Conservation (phyloP, 805 yeast species). For the Aciculoconidium aculeatum region DNA sequence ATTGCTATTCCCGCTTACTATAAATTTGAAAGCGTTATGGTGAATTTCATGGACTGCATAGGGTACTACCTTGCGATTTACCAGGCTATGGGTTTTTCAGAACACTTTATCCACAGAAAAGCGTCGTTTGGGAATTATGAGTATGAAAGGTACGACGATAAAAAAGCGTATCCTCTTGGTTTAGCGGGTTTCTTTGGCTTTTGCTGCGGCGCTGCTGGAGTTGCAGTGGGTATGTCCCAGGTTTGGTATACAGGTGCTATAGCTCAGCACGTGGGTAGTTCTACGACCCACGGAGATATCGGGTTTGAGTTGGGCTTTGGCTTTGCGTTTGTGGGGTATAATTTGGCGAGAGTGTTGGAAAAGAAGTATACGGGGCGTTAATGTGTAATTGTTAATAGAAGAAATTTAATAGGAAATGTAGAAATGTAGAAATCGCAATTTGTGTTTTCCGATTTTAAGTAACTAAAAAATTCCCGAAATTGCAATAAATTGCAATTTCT, state of each 20-base stretch:
- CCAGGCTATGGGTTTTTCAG: slow-evolving; percentile 67
- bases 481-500: too few relatives aligned
- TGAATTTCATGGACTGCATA: slow-evolving; percentile 84
- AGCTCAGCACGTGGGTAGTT: slow-evolving; percentile 58
- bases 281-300: slow-evolving; percentile 72
- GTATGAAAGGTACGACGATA: slow-evolving; percentile 54
- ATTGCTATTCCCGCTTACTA: slow-evolving; percentile 87
- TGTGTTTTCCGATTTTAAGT: too few relatives aligned
- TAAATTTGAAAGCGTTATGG: slow-evolving; percentile 65
- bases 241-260: slow-evolving; percentile 76
- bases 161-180: slow-evolving; percentile 63
- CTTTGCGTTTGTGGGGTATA: slow-evolving; percentile 61
- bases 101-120: slow-evolving; percentile 74
- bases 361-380: slow-evolving; percentile 54
- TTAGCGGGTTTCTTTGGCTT: slow-evolving; percentile 72
- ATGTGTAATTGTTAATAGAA: too few relatives aligned
- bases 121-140: slow-evolving; percentile 58
- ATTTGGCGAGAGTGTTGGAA: slow-evolving; percentile 58
- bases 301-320: slow-evolving; percentile 75
- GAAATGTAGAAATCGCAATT: too few relatives aligned
- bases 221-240: slow-evolving; percentile 82
- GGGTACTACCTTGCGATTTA: slow-evolving; percentile 89
- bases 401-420: too few relatives aligned
- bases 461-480: too few relatives aligned
- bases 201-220: slow-evolving; percentile 81